phyloP scores from a whole-genome alignment of 1,139 yeast species.

The Hyphopichia pseudoburtonii region DNA sequence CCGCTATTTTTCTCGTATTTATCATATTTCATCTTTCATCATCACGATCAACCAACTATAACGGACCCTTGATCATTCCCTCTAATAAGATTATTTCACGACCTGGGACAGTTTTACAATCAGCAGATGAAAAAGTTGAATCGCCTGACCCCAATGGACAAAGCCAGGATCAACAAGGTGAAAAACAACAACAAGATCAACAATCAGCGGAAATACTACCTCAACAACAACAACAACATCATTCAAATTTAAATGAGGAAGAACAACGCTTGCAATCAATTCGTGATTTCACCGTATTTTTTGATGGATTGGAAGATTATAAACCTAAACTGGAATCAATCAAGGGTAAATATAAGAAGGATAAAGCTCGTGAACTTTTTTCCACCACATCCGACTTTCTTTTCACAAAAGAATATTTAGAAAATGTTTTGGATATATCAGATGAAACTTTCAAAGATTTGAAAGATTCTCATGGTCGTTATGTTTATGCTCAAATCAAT shows the following conservation, averaged over 20 bases:
- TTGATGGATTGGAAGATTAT: slow-evolving; percentile 29
- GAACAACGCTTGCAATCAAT: slow-evolving; percentile 10
- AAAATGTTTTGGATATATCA: slow-evolving; percentile 39
- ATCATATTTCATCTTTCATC: not conserved
- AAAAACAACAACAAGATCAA: too few relatives aligned
- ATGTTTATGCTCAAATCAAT: slow-evolving; percentile 30
- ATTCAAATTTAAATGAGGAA: too few relatives aligned
- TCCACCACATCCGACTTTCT: slow-evolving; percentile 24
- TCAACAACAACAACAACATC: too few relatives aligned
- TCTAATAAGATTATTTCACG: too few relatives aligned
- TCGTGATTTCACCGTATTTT: slow-evolving; percentile 33
- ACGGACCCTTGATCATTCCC: not conserved
- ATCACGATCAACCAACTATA: too few relatives aligned
- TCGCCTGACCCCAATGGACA: too few relatives aligned
- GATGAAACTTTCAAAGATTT: slow-evolving; percentile 29
- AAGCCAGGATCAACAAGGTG: too few relatives aligned
- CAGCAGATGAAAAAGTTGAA: too few relatives aligned
- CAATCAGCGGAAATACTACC: too few relatives aligned
- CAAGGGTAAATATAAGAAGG: slow-evolving; percentile 33
- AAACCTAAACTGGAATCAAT: slow-evolving; percentile 29
- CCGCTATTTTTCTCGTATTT: slow-evolving; percentile 1
- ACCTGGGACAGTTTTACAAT: too few relatives aligned
- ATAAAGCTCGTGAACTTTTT: slow-evolving; percentile 33
- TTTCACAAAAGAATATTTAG: slow-evolving; percentile 40
- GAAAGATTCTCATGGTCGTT: slow-evolving; percentile 32